A percentile compares a stretch with the other conserved stretches of the same genome.
Conservation (phyloP, 768 basidiomycete genomes). For the Tulasnella sp. region DNA sequence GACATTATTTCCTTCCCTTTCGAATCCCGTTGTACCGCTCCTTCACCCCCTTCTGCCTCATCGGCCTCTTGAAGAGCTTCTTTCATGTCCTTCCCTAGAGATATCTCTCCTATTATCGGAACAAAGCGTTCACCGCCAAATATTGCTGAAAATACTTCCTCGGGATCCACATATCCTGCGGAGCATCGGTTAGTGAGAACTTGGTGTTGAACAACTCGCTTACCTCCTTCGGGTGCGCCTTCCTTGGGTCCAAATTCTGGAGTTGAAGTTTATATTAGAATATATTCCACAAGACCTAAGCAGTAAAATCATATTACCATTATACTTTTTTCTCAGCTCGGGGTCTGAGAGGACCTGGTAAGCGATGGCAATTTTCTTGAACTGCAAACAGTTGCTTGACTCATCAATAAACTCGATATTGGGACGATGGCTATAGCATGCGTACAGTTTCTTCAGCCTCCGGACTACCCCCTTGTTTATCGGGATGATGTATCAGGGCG, state of each 20-base stretch:
- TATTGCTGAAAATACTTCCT: slow-evolving; percentile 51
- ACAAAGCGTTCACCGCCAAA: slow-evolving; percentile 81
- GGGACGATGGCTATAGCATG: slow-evolving; percentile 22
- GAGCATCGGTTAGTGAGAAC: no score
- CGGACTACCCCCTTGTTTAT: slow-evolving; percentile 85
- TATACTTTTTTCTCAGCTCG: slow-evolving; percentile 66
- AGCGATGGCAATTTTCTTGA: slow-evolving; percentile 82
- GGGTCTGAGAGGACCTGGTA: slow-evolving; percentile 52
- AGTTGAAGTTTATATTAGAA: no score
- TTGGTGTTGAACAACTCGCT: no score
- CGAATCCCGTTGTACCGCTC: slow-evolving; percentile 11
- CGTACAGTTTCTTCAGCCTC: slow-evolving; percentile 50
- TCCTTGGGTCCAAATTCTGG: slow-evolving; percentile 69
- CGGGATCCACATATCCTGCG: slow-evolving; percentile 75
- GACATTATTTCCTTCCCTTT: slow-evolving; percentile 25
- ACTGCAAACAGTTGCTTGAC: slow-evolving; percentile 23
- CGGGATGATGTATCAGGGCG: slow-evolving; percentile 84
- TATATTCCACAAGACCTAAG: no score
- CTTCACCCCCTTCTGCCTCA: slow-evolving; percentile 55
- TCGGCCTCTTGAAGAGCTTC: slow-evolving; percentile 34
- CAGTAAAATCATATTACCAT: slow-evolving; percentile 26
- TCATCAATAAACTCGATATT: background rate
- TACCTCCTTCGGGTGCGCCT: slow-evolving; percentile 65
- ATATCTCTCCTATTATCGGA: slow-evolving; percentile 80
- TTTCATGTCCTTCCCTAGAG: slow-evolving; percentile 86